These are phyloP conservation scores for Pythium grandisporangium DNA, from an alignment of 352 stramenopile genomes.

Conservation along the genomic window DNA sequence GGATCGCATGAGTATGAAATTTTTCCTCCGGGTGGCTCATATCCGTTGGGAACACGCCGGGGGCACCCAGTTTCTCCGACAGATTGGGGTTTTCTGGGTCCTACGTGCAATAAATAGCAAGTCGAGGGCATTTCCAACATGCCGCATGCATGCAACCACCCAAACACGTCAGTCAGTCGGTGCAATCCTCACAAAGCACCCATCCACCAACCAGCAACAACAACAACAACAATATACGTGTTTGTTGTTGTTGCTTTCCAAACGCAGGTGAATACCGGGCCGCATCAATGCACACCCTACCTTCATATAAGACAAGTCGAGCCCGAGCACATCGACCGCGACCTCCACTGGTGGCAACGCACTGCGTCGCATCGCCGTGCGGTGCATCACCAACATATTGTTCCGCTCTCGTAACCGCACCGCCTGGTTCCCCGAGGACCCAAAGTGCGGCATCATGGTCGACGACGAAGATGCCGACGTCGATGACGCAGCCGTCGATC, in stretches of 20 bases:
- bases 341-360: conserved; percentile 39
- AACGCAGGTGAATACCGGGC: too few species aligned
- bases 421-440: conserved; percentile 31
- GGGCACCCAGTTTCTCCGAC: conserved; percentile 58
- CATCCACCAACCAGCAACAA: too few species aligned
- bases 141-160: neutral
- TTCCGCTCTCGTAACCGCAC: conserved; percentile 54
- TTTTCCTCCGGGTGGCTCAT: conserved; percentile 73
- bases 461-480: conserved; percentile 12
- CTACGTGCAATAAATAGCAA: conserved; percentile 12
- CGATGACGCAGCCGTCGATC: too few species aligned
- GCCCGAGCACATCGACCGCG: conserved; percentile 45
- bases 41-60: conserved; percentile 70
- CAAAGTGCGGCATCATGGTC: conserved; percentile 18
- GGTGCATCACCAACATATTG: conserved; percentile 73
- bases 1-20: conserved; percentile 65
- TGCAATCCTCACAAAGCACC: neutral
- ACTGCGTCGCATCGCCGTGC: conserved; percentile 30
- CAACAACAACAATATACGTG: neutral
- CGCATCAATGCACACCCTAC: too few species aligned
- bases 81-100: conserved; percentile 54
- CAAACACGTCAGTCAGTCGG: neutral
- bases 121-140: too few species aligned
- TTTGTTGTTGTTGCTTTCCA: too few species aligned
- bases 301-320: conserved; percentile 71